Evolutionary conservation across 768 basidiomycete species (phyloP), one percentile per base, ranked within the genome.

Genomic region (Cystobasidium onofrii): DNA sequence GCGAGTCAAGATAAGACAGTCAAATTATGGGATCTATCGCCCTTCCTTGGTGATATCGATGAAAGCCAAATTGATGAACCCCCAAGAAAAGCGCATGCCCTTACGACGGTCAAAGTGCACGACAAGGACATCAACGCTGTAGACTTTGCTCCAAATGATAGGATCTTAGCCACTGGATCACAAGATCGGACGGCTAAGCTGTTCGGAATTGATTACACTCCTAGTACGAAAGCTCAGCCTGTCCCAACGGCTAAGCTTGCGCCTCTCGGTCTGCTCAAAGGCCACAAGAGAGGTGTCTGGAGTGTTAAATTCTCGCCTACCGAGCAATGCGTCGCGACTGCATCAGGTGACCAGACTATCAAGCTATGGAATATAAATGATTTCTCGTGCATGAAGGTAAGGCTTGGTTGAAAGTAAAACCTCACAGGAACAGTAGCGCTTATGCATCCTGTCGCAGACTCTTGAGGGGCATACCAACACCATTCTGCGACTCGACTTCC

Each of bases 381-480:
- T 80, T 96, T 89, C 81, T 87, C 90, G 29, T 99, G 96, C 80
- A 80, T 98, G 75, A 86, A 86, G 81, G 84, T 84, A 70, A 70
- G 81, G 70, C 27, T 15, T 15, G 6, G 6, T 15, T 39, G 39
- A 6, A 39, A 15, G 15, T 39, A 6, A 39, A 6, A 6, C 6
- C 15, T 15, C 15, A 39, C 39, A 6, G 6, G 6, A 39, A n/a
- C n/a, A n/a, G n/a, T n/a, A 39, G 39, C 15, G 15, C 39, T 39
- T 15, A 39, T 15, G 29, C 12, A 29, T 36, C 57, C 63, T 10
- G 73, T 1, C 13, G 23, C 87, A 92, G 85, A 98, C 96, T 25
- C 93, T 98, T 78, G 96, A 99, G 82, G 96, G 96, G 0, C 96
- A 99, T 81, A 92, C 92, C 9, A 98, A 97, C 81, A 96, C 96